Conservation (phyloP, 2,329 filamentous ascomycete species). For the Helotiales sp. region DNA sequence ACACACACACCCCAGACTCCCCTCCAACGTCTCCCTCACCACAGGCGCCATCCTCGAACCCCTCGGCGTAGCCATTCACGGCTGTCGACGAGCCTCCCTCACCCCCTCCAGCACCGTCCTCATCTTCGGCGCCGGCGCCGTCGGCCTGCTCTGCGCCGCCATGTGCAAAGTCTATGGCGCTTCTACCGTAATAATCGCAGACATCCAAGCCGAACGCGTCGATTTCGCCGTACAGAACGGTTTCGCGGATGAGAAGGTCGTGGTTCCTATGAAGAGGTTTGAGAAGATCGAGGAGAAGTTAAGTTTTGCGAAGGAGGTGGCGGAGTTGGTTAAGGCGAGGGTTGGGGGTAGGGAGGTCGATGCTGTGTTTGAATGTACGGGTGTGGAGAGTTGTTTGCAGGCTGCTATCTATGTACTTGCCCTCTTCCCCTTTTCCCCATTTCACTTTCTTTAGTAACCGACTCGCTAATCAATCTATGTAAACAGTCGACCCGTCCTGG, state of each 20-base stretch:
- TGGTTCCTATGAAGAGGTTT: constrained; percentile 42
- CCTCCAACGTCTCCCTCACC: constrained; percentile 82
- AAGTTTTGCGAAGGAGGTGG: constrained; percentile 44
- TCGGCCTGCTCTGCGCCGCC: constrained; percentile 65
- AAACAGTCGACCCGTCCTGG: constrained; percentile 64
- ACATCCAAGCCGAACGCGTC: constrained; percentile 88
- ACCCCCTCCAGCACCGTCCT: constrained; percentile 82
- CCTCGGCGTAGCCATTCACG: constrained; percentile 85
- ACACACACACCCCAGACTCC: constrained; percentile 34
- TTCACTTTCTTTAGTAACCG: neutral
- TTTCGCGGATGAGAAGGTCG: constrained; percentile 41
- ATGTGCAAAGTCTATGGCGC: constrained; percentile 72
- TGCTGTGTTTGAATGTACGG: constrained; percentile 68
- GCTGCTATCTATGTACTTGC: constrained; percentile 56
- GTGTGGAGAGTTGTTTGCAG: constrained; percentile 61
- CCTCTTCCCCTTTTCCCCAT: constrained; percentile 46
- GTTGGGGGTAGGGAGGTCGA: constrained; percentile 56
- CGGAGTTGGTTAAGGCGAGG: constrained; percentile 60
- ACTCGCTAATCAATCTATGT: constrained; percentile 15
- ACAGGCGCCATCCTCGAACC: constrained; percentile 91
- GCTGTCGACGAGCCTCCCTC: constrained; percentile 79
- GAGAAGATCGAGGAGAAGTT: constrained; percentile 42
- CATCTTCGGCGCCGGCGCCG: constrained; percentile 91
- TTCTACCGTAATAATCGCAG: constrained; percentile 88
- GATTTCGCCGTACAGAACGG: constrained; percentile 65